Base-by-base conservation (phyloP, 139 green algal genomes). In the Volvox africanus region DNA sequence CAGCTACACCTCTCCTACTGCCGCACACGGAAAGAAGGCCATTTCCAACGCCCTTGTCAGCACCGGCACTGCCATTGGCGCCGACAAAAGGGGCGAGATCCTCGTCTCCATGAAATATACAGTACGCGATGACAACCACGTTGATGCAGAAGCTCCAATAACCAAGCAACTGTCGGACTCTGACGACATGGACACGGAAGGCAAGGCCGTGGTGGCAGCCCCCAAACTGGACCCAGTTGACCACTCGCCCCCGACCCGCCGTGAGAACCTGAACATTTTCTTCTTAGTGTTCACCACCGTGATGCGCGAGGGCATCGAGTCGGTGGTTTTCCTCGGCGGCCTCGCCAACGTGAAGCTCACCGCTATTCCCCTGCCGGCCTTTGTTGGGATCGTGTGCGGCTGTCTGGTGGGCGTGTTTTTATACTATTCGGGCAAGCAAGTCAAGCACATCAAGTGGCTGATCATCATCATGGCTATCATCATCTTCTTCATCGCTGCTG, bases 401-500 rank as follows among this genome's bases (percentile, higher is more conserved):
- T 26, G 89, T 16, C 30, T 67, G 55, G 71, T 93, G 24, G 92
- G 92, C 86, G 33, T 94, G 0, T 76, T 93, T n/a, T 73, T 94
- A 1, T 94, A 92, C 92, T 94, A 92, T 83, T 79, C 78, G 35
- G 92, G 92, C 87, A 80, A 68, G 24, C 61, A 78, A 44, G 91
- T 96, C 79, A 94, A 94, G 83, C 91, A 95, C 80, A 93, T 96
- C 82, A 94, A 94, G 92, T 92, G 92, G 82, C 90, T 96, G 32
- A 80, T 96, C 69, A 89, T 94, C 44, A 36, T 80, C 37, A 94
- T 94, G 35, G 92, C 92, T 0, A 22, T 94, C 37, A 61, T 94
- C 55, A 89, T 96, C 21, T 96, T 96, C 92, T 94, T 93, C 80
- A 96, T 96, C 28, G 94, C 94, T 19, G 92, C 92, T 26, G 94